Percentiles rank a stretch among this genome's conserved stretches.
These are phyloP conservation scores for Penicillium sp. DNA, from an alignment of 2,329 filamentous ascomycete species.

Conservation along the genomic window DNA sequence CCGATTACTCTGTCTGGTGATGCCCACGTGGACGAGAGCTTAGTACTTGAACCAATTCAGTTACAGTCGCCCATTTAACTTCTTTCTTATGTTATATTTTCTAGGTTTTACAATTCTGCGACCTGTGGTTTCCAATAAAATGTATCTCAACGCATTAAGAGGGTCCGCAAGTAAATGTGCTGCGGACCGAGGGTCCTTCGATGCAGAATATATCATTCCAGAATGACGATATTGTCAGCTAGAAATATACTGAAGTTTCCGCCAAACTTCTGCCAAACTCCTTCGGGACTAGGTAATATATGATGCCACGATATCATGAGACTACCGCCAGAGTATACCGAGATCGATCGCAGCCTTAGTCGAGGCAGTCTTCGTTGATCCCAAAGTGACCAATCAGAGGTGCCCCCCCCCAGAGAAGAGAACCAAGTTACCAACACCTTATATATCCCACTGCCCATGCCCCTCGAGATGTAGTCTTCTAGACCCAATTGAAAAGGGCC, in stretches of 20 bases:
- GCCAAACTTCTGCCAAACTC: no score
- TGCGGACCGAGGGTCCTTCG: no score
- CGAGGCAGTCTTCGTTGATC: constrained; percentile 17
- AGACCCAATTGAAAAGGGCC: background rate
- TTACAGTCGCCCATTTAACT: background rate
- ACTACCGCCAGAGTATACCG: background rate
- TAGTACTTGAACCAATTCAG: background rate
- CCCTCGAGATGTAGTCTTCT: background rate
- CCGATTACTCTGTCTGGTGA: background rate
- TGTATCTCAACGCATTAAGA: background rate
- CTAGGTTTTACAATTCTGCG: background rate
- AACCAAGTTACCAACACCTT: background rate
- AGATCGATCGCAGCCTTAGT: background rate
- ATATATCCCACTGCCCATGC: background rate
- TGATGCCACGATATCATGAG: background rate
- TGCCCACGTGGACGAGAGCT: background rate
- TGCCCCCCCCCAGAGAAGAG: background rate
- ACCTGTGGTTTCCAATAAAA: background rate
- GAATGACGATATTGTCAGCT: no score
- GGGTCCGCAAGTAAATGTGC: background rate
- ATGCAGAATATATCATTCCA: no score
- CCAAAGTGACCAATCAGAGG: constrained; percentile 35
- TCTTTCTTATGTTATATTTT: background rate
- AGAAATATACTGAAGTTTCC: no score
- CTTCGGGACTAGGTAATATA: background rate